phyloP scores from a whole-genome alignment of 306 rosid genomes.

The Fragaria iinumae region DNA sequence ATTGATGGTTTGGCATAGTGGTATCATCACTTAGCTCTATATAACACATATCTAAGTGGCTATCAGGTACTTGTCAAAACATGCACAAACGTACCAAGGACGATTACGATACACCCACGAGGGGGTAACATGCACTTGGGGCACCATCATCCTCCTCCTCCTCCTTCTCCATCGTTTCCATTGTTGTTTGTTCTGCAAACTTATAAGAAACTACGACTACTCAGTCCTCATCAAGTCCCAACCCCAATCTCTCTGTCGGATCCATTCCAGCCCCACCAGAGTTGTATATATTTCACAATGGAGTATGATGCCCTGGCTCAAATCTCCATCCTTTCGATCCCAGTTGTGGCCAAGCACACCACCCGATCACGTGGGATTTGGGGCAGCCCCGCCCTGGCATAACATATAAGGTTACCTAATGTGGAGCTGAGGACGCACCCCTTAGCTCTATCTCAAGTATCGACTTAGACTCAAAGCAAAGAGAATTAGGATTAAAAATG shows the following conservation, averaged over 20 bases:
- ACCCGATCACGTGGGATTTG: conserved; percentile 89
- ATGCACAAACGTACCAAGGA: conserved; percentile 52
- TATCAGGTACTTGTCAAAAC: conserved; percentile 47
- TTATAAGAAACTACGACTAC: conserved; percentile 3
- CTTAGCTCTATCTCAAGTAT: neutral
- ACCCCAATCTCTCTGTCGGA: conserved; percentile 11
- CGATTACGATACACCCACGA: conserved; percentile 78
- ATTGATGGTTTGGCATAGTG: conserved; percentile 8
- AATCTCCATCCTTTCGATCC: conserved; percentile 10
- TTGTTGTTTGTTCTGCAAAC: conserved; percentile 40
- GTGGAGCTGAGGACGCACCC: conserved; percentile 37
- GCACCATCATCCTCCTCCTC: conserved; percentile 10
- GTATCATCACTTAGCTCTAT: conserved; percentile 1
- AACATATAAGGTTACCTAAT: conserved; percentile 56
- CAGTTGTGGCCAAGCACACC: conserved; percentile 58
- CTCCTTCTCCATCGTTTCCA: conserved; percentile 25
- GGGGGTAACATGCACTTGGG: conserved; percentile 84
- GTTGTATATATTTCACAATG: neutral
- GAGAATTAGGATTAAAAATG: conserved; percentile 24
- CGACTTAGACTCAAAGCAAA: neutral
- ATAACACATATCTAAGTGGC: conserved; percentile 17
- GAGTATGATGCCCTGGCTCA: neutral
- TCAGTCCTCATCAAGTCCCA: neutral
- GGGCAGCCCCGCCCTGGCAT: conserved; percentile 35
- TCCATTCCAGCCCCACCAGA: conserved; percentile 36